Evolutionary conservation across 2,329 filamentous ascomycete genomes (phyloP).

Genomic region (Hymenoscyphus occultus): DNA sequence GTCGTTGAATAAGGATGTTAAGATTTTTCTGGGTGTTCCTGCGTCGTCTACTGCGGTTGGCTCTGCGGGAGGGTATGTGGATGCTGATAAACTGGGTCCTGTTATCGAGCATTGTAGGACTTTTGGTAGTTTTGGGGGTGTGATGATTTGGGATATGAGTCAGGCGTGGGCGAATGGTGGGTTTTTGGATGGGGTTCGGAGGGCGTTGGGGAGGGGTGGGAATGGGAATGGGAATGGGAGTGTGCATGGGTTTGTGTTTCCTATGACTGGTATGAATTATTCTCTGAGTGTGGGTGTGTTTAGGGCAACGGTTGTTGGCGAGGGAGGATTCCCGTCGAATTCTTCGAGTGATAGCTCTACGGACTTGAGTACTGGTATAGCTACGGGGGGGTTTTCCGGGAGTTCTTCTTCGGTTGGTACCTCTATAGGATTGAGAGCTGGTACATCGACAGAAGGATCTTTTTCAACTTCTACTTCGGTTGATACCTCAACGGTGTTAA

Average conservation of each 20-base stretch:
- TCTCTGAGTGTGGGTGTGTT: neutral
- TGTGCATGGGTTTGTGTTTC: neutral
- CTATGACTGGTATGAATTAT: neutral
- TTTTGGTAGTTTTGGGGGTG: constrained; percentile 61
- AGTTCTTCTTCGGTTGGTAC: no score
- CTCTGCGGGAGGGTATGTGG: neutral
- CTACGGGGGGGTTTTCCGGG: no score
- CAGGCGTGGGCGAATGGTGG: constrained; percentile 57
- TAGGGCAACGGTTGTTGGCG: neutral
- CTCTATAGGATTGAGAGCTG: no score
- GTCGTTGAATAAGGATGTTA: neutral
- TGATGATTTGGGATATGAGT: constrained; percentile 68
- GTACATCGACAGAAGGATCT: no score
- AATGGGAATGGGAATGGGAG: neutral
- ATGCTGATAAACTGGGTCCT: constrained; percentile 39
- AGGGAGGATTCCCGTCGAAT: neutral
- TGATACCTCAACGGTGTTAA: no score
- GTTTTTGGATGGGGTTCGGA: constrained; percentile 42
- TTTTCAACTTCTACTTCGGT: no score
- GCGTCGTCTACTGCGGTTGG: neutral
- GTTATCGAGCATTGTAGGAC: constrained; percentile 52
- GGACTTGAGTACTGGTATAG: neutral
- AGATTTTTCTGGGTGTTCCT: neutral
- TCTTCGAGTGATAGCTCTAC: neutral
- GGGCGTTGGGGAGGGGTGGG: constrained; percentile 13